Evolutionary conservation across 768 basidiomycete genomes (phyloP).

Genomic region (Boletales sp.): DNA sequence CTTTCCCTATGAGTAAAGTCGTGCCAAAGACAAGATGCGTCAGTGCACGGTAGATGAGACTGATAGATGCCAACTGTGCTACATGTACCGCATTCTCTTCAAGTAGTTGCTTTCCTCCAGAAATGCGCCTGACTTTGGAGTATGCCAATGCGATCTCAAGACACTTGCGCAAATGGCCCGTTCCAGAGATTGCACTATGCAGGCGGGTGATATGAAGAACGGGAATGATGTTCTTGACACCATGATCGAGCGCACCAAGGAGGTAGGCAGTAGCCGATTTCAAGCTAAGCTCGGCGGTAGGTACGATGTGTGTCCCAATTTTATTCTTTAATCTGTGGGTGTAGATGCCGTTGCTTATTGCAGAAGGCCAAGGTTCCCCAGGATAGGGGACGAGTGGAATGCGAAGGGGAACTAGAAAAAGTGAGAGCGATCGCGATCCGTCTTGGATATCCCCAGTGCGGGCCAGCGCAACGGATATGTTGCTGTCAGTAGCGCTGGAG

Average conservation of each 20-base stretch:
- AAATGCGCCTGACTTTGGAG: slow-evolving; percentile 55
- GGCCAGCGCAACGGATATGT: slow-evolving; percentile 69
- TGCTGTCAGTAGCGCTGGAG: slow-evolving; percentile 75
- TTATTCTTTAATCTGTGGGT: slow-evolving; percentile 78
- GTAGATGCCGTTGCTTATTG: slow-evolving; percentile 60
- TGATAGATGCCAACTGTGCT: slow-evolving; percentile 56
- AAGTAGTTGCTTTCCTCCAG: slow-evolving; percentile 47
- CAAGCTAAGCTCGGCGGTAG: slow-evolving; percentile 72
- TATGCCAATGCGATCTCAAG: slow-evolving; percentile 65
- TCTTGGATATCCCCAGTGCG: slow-evolving; percentile 55
- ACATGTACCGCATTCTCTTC: slow-evolving; percentile 60
- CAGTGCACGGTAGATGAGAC: slow-evolving; percentile 62
- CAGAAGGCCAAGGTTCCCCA: slow-evolving; percentile 38
- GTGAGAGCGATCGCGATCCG: slow-evolving; percentile 66
- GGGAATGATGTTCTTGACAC: slow-evolving; percentile 64
- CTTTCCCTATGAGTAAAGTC: slow-evolving; percentile 54
- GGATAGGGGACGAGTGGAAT: slow-evolving; percentile 47
- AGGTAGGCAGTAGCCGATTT: slow-evolving; percentile 58
- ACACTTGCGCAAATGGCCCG: slow-evolving; percentile 57
- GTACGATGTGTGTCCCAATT: slow-evolving; percentile 68
- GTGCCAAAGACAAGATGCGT: slow-evolving; percentile 61
- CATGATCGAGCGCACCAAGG: slow-evolving; percentile 53
- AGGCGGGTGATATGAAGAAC: slow-evolving; percentile 77
- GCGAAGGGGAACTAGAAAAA: slow-evolving; percentile 67
- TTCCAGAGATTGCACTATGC: slow-evolving; percentile 55